These are phyloP conservation scores for Monilinia laxa DNA, from an alignment of 2,329 filamentous ascomycete genomes.

Conservation along the genomic window DNA sequence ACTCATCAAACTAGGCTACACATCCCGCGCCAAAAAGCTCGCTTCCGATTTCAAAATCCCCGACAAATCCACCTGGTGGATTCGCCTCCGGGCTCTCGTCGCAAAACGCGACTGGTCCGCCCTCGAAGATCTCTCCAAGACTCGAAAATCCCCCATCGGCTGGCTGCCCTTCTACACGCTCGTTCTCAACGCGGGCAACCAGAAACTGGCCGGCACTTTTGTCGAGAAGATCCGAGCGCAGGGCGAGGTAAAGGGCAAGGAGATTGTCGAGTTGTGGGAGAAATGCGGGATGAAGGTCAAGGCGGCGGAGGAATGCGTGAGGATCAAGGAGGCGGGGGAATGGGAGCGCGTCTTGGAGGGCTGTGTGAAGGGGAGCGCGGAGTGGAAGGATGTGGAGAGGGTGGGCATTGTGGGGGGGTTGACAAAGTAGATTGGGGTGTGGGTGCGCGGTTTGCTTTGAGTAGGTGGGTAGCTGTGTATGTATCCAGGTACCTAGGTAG, in stretches of 20 bases:
- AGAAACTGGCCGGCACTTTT: constrained; percentile 84
- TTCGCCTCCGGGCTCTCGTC: constrained; percentile 79
- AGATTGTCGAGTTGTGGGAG: constrained; percentile 73
- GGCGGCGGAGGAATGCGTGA: constrained; percentile 88
- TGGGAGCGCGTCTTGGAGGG: constrained; percentile 72
- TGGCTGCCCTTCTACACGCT: constrained; percentile 97
- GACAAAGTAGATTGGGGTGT: constrained; percentile 44
- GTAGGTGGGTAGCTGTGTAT: background rate
- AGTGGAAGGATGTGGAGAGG: constrained; percentile 77
- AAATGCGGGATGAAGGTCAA: constrained; percentile 89
- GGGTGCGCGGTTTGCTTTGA: too few species aligned
- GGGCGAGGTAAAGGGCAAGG: constrained; percentile 77
- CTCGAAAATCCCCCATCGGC: constrained; percentile 84
- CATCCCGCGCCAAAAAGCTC: constrained; percentile 81
- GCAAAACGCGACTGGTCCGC: constrained; percentile 90
- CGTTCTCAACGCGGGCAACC: constrained; percentile 83
- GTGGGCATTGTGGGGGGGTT: constrained; percentile 58
- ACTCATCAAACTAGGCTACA: constrained; percentile 77
- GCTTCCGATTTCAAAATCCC: constrained; percentile 90
- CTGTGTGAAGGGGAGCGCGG: constrained; percentile 66
- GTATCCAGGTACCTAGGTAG: too few species aligned
- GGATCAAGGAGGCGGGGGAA: constrained; percentile 73
- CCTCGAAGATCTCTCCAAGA: constrained; percentile 79
- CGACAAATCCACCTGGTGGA: constrained; percentile 89
- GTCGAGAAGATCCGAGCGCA: constrained; percentile 96